Conservation (phyloP, 2,329 filamentous ascomycete species). For the Byssoonygena ceratinophila region DNA sequence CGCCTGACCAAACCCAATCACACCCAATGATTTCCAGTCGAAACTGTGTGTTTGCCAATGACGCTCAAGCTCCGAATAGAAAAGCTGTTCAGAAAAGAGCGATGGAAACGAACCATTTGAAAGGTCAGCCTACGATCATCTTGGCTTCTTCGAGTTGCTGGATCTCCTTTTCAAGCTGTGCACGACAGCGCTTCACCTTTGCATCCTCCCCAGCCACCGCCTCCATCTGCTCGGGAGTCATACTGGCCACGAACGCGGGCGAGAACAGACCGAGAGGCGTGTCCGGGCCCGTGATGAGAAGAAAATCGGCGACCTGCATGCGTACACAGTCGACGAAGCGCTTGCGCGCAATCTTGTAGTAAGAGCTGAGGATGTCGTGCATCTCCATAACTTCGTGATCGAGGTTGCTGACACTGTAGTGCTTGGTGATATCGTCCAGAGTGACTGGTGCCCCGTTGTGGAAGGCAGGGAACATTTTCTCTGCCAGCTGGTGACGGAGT, state of each 20-base stretch:
- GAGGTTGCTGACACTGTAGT: constrained; percentile 26
- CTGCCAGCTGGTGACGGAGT: neutral
- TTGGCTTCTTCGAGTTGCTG: constrained; percentile 24
- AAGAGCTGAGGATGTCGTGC: constrained; percentile 50
- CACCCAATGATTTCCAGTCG: too few relatives aligned
- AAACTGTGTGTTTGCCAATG: too few relatives aligned
- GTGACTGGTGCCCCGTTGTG: constrained; percentile 13
- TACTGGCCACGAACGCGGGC: constrained; percentile 39
- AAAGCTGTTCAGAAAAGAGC: neutral
- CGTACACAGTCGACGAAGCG: constrained; percentile 55
- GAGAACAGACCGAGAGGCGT: constrained; percentile 47
- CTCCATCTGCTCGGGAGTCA: constrained; percentile 43
- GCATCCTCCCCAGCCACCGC: constrained; percentile 50
- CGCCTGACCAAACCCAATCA: too few relatives aligned
- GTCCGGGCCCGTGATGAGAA: constrained; percentile 41
- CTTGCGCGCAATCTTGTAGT: constrained; percentile 51
- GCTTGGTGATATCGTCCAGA: constrained; percentile 13
- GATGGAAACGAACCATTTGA: neutral
- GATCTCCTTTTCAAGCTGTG: constrained; percentile 28
- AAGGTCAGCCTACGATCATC: constrained; percentile 1
- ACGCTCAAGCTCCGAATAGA: too few relatives aligned
- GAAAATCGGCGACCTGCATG: constrained; percentile 47
- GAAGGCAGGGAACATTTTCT: neutral
- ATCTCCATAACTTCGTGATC: constrained; percentile 42
- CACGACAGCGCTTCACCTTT: constrained; percentile 33